Conservation (phyloP, 495 filamentous ascomycete species). For the Haplographium delicatum region DNA sequence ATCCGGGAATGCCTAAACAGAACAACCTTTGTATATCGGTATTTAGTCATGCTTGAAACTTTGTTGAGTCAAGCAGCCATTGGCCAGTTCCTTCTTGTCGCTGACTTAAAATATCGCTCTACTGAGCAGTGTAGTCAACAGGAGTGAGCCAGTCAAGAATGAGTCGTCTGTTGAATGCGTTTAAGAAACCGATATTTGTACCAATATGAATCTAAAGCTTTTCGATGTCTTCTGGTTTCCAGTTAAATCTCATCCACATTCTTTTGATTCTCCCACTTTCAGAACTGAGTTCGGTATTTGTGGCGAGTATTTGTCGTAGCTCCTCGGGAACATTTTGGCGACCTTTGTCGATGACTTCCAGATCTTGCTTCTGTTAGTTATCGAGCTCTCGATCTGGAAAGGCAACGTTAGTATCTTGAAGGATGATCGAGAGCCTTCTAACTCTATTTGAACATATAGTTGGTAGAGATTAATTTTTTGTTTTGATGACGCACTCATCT, state of each 20-base stretch:
- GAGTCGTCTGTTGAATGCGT: neutral
- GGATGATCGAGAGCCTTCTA: constrained; percentile 14
- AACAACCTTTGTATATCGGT: constrained; percentile 25
- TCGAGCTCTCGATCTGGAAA: neutral
- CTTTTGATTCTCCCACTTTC: neutral
- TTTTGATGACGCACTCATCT: constrained; percentile 8
- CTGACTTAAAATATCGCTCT: constrained; percentile 29
- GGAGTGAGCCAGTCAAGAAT: constrained; percentile 27
- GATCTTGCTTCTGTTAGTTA: constrained; percentile 6
- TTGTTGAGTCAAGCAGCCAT: constrained; percentile 34
- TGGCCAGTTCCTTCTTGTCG: constrained; percentile 33
- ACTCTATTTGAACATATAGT: constrained; percentile 8
- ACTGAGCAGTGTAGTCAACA: constrained; percentile 28
- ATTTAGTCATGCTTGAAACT: constrained; percentile 31
- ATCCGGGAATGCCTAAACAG: constrained; percentile 33
- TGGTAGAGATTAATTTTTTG: neutral
- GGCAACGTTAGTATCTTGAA: neutral
- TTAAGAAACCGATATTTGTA: constrained; percentile 6
- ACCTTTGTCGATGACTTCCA: constrained; percentile 1
- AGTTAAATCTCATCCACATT: constrained; percentile 27
- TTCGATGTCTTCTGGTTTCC: constrained; percentile 1
- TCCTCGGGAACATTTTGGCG: constrained; percentile 7
- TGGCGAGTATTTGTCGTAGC: constrained; percentile 7
- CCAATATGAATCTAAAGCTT: constrained; percentile 16
- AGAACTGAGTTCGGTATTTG: constrained; percentile 2